Evolutionary conservation across 192 early-diverging fungal species (phyloP).

Genomic region (Pilobolus umbonatus): DNA sequence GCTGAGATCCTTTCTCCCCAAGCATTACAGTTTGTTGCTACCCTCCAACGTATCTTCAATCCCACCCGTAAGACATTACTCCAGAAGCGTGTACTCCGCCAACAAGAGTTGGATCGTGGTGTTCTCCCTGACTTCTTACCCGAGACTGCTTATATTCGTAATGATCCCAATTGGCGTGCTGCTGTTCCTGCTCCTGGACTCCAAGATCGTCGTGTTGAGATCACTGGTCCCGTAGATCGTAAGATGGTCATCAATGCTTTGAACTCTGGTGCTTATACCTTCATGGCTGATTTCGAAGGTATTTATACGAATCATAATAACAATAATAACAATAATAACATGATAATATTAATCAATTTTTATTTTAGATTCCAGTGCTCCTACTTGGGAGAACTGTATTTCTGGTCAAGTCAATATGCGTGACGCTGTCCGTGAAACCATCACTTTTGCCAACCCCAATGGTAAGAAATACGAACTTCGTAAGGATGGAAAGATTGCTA

Average conservation of each 20-base stretch:
- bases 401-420: slow-evolving; percentile 90
- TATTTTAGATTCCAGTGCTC: slow-evolving; percentile 81
- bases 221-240: slow-evolving; percentile 94
- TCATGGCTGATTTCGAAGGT: slow-evolving; percentile 96
- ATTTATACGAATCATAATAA: slow-evolving; percentile 15
- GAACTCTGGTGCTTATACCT: slow-evolving; percentile 88
- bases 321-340: background rate
- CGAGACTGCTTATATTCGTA: slow-evolving; percentile 84
- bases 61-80: slow-evolving; percentile 80
- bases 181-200: slow-evolving; percentile 86
- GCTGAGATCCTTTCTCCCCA: slow-evolving; percentile 73
- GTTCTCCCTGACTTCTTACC: slow-evolving; percentile 83
- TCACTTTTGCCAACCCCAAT: slow-evolving; percentile 80
- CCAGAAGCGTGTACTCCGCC: slow-evolving; percentile 68
- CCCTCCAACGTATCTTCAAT: slow-evolving; percentile 88
- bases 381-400: slow-evolving; percentile 90
- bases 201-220: slow-evolving; percentile 88
- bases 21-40: slow-evolving; percentile 82
- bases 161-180: slow-evolving; percentile 82
- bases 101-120: slow-evolving; percentile 75
- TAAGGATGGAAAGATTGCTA: slow-evolving; percentile 82
- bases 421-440: slow-evolving; percentile 83
- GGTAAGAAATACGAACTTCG: slow-evolving; percentile 92
- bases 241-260: slow-evolving; percentile 99
- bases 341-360: background rate